A percentile compares a stretch with the other conserved stretches of the same genome.
Conservation (phyloP, 495 filamentous ascomycete species). For the Hypoxylon intermedium region DNA sequence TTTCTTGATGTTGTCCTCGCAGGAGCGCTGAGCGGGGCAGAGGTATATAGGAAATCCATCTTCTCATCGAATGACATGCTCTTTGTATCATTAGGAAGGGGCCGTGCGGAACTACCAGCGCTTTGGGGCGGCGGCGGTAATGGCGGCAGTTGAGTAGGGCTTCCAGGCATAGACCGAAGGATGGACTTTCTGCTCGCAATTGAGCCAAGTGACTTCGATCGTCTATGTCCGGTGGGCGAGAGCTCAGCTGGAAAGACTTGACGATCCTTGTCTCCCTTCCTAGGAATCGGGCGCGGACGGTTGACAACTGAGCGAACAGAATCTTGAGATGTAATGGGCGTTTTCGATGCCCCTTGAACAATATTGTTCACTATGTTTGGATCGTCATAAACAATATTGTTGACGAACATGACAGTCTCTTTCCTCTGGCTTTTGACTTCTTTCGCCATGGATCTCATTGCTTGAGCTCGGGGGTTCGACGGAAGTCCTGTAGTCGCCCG, state of each 20-base stretch:
- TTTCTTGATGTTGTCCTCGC: slow-evolving; percentile 31
- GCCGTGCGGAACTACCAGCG: slow-evolving; percentile 39
- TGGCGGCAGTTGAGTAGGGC: slow-evolving; percentile 56
- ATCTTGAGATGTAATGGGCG: slow-evolving; percentile 29
- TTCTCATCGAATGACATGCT: slow-evolving; percentile 64
- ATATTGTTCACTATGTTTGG: slow-evolving; percentile 54
- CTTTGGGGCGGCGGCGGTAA: slow-evolving; percentile 55
- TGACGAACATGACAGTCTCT: slow-evolving; percentile 61
- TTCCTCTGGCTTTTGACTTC: slow-evolving; percentile 44
- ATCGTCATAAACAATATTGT: slow-evolving; percentile 59
- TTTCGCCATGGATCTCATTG: slow-evolving; percentile 41
- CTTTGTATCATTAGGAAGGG: slow-evolving; percentile 55
- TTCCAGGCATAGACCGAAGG: slow-evolving; percentile 52
- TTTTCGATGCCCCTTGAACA: slow-evolving; percentile 48
- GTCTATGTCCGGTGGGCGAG: slow-evolving; percentile 45
- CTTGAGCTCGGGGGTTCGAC: slow-evolving; percentile 56
- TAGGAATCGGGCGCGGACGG: slow-evolving; percentile 59
- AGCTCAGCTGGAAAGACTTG: slow-evolving; percentile 52
- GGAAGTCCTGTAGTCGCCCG: slow-evolving; percentile 58
- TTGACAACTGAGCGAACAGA: slow-evolving; percentile 53
- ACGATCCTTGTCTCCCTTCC: slow-evolving; percentile 49
- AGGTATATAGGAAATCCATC: slow-evolving; percentile 55
- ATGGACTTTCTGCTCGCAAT: slow-evolving; percentile 52
- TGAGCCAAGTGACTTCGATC: slow-evolving; percentile 56
- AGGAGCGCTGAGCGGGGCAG: slow-evolving; percentile 45